Conservation (phyloP, 2,329 filamentous ascomycete genomes). For the Monilinia aucupariae region DNA sequence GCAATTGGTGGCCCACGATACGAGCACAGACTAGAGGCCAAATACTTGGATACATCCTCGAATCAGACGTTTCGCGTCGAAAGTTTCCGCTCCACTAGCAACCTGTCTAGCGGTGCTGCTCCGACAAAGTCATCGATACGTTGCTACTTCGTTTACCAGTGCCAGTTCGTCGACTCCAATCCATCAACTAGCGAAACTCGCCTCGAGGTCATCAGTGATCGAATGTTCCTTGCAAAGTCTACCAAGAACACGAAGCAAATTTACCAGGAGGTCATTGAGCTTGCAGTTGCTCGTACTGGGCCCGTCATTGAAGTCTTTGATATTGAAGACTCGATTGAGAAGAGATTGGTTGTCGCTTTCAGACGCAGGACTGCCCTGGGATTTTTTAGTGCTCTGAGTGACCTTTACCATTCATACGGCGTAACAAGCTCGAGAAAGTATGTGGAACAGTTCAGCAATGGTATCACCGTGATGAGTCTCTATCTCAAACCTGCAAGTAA, state of each 20-base stretch:
- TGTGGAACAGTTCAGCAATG: constrained; percentile 97
- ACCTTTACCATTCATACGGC: constrained; percentile 98
- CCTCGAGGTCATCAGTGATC: constrained; percentile 86
- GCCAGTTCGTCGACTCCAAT: constrained; percentile 74
- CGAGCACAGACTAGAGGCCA: constrained; percentile 87
- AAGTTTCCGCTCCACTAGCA: constrained; percentile 88
- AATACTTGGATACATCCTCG: constrained; percentile 80
- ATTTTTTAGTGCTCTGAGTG: constrained; percentile 89
- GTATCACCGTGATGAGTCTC: constrained; percentile 92
- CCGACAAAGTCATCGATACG: constrained; percentile 76
- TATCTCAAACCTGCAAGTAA: constrained; percentile 73
- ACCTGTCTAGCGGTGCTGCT: constrained; percentile 55
- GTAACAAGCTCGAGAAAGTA: constrained; percentile 96
- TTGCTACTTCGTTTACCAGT: constrained; percentile 99
- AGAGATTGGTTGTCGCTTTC: constrained; percentile 91
- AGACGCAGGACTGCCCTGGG: constrained; percentile 87
- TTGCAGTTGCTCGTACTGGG: constrained; percentile 77
- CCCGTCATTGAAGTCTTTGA: constrained; percentile 98
- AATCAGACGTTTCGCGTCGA: constrained; percentile 81
- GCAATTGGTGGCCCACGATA: constrained; percentile 77
- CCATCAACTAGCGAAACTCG: constrained; percentile 75
- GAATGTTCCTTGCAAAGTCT: constrained; percentile 91
- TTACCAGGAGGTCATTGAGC: constrained; percentile 88
- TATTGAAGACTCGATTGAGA: constrained; percentile 84
- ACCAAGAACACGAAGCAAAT: constrained; percentile 93